These are phyloP conservation scores for Curvularia verruculosa DNA, from an alignment of 2,329 filamentous ascomycete species.

Conservation along the genomic window DNA sequence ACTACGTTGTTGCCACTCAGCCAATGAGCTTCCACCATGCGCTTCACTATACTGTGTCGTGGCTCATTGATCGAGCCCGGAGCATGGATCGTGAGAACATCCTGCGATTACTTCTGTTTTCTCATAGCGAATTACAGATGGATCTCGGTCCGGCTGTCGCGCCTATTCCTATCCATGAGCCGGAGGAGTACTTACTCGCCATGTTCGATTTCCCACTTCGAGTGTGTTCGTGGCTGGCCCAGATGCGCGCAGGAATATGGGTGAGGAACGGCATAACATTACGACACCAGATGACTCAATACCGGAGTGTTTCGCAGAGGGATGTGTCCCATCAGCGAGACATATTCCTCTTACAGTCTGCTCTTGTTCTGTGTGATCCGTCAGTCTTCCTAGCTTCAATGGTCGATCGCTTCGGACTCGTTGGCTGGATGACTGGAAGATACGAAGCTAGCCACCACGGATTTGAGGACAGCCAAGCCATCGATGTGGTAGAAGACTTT, in stretches of 20 bases:
- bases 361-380: conserved; percentile 83
- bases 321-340: conserved; percentile 95
- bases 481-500: conserved; percentile 96
- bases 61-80: conserved; percentile 90
- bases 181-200: conserved; percentile 82
- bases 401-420: conserved; percentile 88
- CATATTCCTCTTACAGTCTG: conserved; percentile 90
- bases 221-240: conserved; percentile 93
- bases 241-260: conserved; percentile 99
- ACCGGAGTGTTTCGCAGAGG: conserved; percentile 84
- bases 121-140: conserved; percentile 70
- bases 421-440: conserved; percentile 82
- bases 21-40: conserved; percentile 97
- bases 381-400: conserved; percentile 85
- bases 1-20: conserved; percentile 86
- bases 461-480: conserved; percentile 84
- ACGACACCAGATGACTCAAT: conserved; percentile 91
- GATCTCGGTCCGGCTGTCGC: conserved; percentile 66
- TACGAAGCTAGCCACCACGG: conserved; percentile 70
- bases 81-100: conserved; percentile 72
- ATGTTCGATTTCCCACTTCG: conserved; percentile 92
- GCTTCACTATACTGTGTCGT: conserved; percentile 93
- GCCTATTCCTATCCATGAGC: conserved; percentile 61
- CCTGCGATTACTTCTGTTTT: conserved; percentile 72
- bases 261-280: conserved; percentile 96